Evolutionary conservation across 306 rosid genomes (phyloP), one percentile per base, ranked within the genome.

Genomic region (Lathyrus sativus): DNA sequence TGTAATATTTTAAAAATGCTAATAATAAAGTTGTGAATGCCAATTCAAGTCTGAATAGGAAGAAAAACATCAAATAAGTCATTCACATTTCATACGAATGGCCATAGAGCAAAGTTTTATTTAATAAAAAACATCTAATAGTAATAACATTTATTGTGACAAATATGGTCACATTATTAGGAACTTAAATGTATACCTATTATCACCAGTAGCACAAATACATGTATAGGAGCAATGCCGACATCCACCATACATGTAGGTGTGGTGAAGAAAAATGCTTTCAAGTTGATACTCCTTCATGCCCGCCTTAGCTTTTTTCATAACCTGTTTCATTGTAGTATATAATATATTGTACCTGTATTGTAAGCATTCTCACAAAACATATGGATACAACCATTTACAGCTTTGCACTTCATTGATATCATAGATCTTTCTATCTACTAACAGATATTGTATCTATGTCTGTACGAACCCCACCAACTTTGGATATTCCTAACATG

Each of bases 181-280:
- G 61, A 61, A 60, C 17, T 29, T 22, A 53, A 62, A 60, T 22
- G 45, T 38, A 57, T 79, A 84, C 98, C 98, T 86, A 69, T 80
- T 89, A 0, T 84, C 91, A 42, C 98, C 98, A 19, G 98, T 87
- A 81, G 95, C 96, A 75, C 96, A 92, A 53, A 89, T 89, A 76
- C 96, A 92, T n/a, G 96, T 89, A 77, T 89, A 92, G 22, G 98
- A 92, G 79, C 98, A 92, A 83, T 89, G 96, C 82, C 92, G 82
- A 70, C 95, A 92, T 62, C 98, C 98, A 76, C 98, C 98, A 80
- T 89, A 92, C 96, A 92, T 89, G 77, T 92, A 92, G 43, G 96
- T 84, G 78, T 92, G 96, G 76, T 89, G 98, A 85, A 92, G 96
- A 82, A 92, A 92, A 53, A 84, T 68, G 85, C 98, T 92, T 80